phyloP scores from a whole-genome alignment of 1,284 basidiomycete species.

The Papiliotrema flavescens region DNA sequence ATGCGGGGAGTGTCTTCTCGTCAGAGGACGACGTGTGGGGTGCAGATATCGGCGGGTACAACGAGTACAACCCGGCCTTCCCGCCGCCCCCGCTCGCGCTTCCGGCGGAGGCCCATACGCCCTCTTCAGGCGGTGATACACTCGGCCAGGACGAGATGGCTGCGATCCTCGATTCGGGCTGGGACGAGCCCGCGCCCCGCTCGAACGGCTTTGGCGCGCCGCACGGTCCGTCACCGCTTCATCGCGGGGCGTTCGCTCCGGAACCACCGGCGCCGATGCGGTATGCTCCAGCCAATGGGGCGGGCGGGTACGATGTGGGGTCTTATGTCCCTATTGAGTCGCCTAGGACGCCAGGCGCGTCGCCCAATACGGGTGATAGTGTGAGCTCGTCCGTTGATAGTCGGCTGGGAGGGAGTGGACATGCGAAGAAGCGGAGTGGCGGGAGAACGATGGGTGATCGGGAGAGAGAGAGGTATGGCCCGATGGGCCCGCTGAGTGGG shows the following conservation, averaged over 20 bases:
- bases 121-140: constrained; percentile 58
- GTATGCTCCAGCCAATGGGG: neutral
- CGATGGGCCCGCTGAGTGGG: constrained; percentile 38
- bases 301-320: constrained; percentile 7
- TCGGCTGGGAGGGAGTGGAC: constrained; percentile 24
- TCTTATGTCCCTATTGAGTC: constrained; percentile 9
- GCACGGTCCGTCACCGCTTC: constrained; percentile 3
- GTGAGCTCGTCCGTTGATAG: constrained; percentile 22
- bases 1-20: constrained; percentile 69
- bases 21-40: constrained; percentile 94
- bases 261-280: neutral
- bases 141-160: constrained; percentile 74
- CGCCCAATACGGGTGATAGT: constrained; percentile 21
- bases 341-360: constrained; percentile 6
- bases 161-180: constrained; percentile 82
- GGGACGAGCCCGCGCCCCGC: constrained; percentile 59
- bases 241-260: neutral
- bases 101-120: constrained; percentile 35
- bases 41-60: constrained; percentile 61
- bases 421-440: constrained; percentile 41
- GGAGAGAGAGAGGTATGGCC: constrained; percentile 28
- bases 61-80: constrained; percentile 72
- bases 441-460: constrained; percentile 18
- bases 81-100: constrained; percentile 78
- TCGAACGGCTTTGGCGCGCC: constrained; percentile 2